Evolutionary conservation across 257 asterid genomes (phyloP).

Genomic region (Capsicum chinense): DNA sequence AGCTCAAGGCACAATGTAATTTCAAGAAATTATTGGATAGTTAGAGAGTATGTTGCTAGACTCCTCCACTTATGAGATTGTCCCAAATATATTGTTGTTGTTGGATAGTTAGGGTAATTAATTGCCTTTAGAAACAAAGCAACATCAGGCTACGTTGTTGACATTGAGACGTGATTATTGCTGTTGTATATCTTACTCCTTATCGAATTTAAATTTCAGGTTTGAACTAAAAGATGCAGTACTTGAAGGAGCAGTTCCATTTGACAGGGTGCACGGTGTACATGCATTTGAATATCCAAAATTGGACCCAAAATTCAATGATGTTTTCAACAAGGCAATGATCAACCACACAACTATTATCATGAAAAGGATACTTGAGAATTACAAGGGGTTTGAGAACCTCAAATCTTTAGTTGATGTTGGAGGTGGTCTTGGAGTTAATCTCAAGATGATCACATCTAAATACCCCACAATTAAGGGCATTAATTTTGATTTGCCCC

Average conservation of each 20-base stretch:
- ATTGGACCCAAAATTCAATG: conserved; percentile 30
- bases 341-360: conserved; percentile 30
- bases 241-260: conserved; percentile 46
- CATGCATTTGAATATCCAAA: conserved; percentile 39
- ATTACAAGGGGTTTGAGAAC: conserved; percentile 46
- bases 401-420: conserved; percentile 45
- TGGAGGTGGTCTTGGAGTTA: conserved; percentile 53
- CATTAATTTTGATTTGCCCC: conserved; percentile 48
- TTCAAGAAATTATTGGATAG: too few relatives aligned
- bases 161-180: too few relatives aligned
- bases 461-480: conserved; percentile 46
- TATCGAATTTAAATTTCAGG: conserved; percentile 31
- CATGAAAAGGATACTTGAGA: conserved; percentile 38
- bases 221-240: conserved; percentile 40
- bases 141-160: too few relatives aligned
- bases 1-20: too few relatives aligned
- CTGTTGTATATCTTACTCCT: too few relatives aligned
- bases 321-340: conserved; percentile 48
- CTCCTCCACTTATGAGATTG: too few relatives aligned
- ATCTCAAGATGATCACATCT: conserved; percentile 42
- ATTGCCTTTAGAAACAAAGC: too few relatives aligned
- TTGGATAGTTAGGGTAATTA: too few relatives aligned
- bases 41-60: too few relatives aligned
- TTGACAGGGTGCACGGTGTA: conserved; percentile 41
- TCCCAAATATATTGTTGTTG: too few relatives aligned